phyloP scores from a whole-genome alignment of 371 early-diverging fungal genomes.

The Saksenaea oblongispora region DNA sequence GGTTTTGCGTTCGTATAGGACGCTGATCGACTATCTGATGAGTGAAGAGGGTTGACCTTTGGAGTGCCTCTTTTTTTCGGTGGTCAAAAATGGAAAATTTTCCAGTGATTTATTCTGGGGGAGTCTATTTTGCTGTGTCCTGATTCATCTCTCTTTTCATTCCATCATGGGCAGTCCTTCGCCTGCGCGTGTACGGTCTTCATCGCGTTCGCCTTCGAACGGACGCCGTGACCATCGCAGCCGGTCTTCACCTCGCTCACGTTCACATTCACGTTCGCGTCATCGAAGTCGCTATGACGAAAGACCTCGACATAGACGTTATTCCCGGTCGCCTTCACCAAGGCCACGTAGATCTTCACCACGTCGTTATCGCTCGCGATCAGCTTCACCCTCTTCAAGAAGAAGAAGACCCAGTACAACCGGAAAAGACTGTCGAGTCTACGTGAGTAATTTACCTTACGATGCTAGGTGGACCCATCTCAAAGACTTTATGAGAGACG shows the following conservation, averaged over 20 bases:
- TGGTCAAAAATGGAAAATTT: too few species aligned
- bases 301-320: constrained; percentile 7
- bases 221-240: background rate
- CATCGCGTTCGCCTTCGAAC: constrained; percentile 11
- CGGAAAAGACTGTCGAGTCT: constrained; percentile 53
- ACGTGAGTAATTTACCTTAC: constrained; percentile 68
- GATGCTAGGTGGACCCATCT: constrained; percentile 64
- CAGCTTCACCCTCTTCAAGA: constrained; percentile 6
- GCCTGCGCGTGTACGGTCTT: constrained; percentile 6
- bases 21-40: too few species aligned
- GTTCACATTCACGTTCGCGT: constrained; percentile 12
- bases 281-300: constrained; percentile 12
- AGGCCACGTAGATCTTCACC: constrained; percentile 5
- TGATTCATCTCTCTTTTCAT: background rate
- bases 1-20: too few species aligned
- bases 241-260: background rate
- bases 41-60: too few species aligned
- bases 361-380: constrained; percentile 19
- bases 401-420: constrained; percentile 11
- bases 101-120: too few species aligned
- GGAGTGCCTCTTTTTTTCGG: too few species aligned
- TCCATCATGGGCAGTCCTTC: constrained; percentile 4
- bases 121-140: background rate
- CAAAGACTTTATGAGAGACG: constrained; percentile 81
- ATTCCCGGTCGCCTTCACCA: constrained; percentile 25